Evolutionary conservation across 2,329 filamentous ascomycete species (phyloP).

Genomic region (Aspergillus japonicus): DNA sequence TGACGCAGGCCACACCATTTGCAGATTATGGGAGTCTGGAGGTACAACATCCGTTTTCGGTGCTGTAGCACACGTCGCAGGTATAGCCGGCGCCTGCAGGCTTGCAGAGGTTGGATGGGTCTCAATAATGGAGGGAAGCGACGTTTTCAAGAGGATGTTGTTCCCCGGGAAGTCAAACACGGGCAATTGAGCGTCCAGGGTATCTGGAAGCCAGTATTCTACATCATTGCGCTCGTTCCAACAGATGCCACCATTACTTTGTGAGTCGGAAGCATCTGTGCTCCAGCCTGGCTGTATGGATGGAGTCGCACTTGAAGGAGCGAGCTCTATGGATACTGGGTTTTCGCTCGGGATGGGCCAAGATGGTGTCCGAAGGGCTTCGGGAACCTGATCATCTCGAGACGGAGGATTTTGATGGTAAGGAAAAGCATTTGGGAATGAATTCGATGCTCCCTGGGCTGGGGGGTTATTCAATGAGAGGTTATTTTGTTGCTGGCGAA

Average conservation of each 20-base stretch:
- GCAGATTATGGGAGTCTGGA: slow-evolving; percentile 21
- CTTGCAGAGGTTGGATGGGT: slow-evolving; percentile 20
- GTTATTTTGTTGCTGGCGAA: slow-evolving; percentile 36
- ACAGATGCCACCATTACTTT: slow-evolving; percentile 19
- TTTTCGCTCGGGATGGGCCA: slow-evolving; percentile 22
- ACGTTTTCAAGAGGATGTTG: slow-evolving; percentile 36
- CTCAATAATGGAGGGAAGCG: slow-evolving; percentile 36
- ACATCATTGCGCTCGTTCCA: slow-evolving; percentile 33
- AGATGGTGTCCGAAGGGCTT: slow-evolving; percentile 17
- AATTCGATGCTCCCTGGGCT: slow-evolving; percentile 13
- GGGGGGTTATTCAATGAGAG: slow-evolving; percentile 16
- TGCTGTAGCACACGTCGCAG: slow-evolving; percentile 20
- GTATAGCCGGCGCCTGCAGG: slow-evolving; percentile 22
- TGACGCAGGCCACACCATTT: slow-evolving; percentile 38
- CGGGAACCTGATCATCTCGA: slow-evolving; percentile 18
- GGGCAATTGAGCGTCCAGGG: slow-evolving; percentile 34
- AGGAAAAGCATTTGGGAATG: slow-evolving; percentile 21
- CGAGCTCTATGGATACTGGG: slow-evolving; percentile 24
- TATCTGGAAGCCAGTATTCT: slow-evolving; percentile 38
- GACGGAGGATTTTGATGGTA: slow-evolving; percentile 24
- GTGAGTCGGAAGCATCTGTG: slow-evolving; percentile 22
- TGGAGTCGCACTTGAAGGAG: slow-evolving; percentile 18
- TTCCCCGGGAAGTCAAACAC: slow-evolving; percentile 35
- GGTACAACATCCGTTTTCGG: slow-evolving; percentile 20
- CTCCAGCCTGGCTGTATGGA: slow-evolving; percentile 25